Evolutionary conservation across 225 moss, liverwort and hornwort species (phyloP), one percentile per base, ranked within the genome.

Genomic region (Pleurozium schreberi): DNA sequence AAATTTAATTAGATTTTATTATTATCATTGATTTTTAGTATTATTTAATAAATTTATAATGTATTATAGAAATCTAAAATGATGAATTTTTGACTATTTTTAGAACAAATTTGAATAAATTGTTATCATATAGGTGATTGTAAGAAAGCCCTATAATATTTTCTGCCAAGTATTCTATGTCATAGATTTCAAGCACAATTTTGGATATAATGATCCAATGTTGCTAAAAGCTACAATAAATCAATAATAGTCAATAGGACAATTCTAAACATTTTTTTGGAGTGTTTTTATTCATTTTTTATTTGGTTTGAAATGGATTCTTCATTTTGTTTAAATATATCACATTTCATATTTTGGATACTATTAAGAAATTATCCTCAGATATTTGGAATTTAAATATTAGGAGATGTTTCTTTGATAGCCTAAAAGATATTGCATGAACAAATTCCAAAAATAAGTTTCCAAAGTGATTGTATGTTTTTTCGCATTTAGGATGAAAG

Each of bases 401-500:
- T 5, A 58, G 0, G 26, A 78, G 1, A 27, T 57, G 4, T 2
- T 17, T 4, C 1, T 40, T n/a, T 18, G 11, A 1, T 79, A 40
- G 27, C 7, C 5, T 11, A 11, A 58, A 26, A n/a, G 18, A 27
- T 27, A 79, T 26, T 79, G 3, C 15, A 27, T 18, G 4, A 79
- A 11, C 0, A n/a, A 27, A 26, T 79, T 40, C 2, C 0, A 27
- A 58, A 57, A 40, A 40, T 28, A 18, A 18, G 5, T 28, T 18
- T 80, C 8, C 3, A 57, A 58, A 11, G 11, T 58, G n/a, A n/a
- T n/a, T n/a, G 27, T 40, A 58, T 80, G 18, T 58, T 1, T 7
- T 80, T 38, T 0, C 3, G 1, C 0, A 0, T 40, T 18, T 4
- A 80, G 12, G 7, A 58, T 80, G 18, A 18, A 17, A 27, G 0